Conservation (phyloP, 768 basidiomycete genomes). For the Boletus fagicola region DNA sequence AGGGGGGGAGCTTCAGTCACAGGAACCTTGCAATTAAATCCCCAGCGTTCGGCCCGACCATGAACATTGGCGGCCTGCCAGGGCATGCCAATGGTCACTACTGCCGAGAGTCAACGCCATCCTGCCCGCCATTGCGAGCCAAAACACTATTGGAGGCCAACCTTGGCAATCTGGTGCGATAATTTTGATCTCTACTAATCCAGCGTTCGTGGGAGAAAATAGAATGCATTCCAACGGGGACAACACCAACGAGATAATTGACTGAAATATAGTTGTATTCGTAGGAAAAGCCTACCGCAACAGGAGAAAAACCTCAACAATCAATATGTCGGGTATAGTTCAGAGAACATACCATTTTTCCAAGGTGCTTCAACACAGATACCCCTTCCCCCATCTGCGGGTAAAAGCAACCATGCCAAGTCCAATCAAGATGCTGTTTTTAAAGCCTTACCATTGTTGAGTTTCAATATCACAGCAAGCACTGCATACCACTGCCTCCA, state of each 20-base stretch:
- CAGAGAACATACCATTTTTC: conserved; percentile 2
- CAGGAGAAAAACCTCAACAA: neutral
- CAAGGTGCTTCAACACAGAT: neutral
- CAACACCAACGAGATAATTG: neutral
- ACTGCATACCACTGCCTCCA: conserved; percentile 15
- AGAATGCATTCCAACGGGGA: neutral
- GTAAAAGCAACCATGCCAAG: neutral
- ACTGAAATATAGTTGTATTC: neutral
- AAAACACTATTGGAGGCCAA: conserved; percentile 4
- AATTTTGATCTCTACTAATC: neutral
- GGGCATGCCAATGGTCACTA: neutral
- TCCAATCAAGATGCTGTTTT: neutral
- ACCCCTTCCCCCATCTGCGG: neutral
- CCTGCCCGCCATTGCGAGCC: neutral
- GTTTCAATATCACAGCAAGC: conserved; percentile 14
- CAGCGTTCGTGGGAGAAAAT: conserved; percentile 12
- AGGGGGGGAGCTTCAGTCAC: neutral
- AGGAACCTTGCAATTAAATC: neutral
- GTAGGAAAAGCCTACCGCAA: neutral
- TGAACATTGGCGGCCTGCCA: conserved; percentile 16
- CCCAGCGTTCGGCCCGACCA: neutral
- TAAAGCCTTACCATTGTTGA: neutral
- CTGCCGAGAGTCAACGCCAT: neutral
- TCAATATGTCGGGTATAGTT: neutral
- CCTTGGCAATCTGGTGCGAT: neutral